Evolutionary conservation across 495 filamentous ascomycete genomes (phyloP), one percentile per base, ranked within the genome.

Genomic region (Penicillium canariense): DNA sequence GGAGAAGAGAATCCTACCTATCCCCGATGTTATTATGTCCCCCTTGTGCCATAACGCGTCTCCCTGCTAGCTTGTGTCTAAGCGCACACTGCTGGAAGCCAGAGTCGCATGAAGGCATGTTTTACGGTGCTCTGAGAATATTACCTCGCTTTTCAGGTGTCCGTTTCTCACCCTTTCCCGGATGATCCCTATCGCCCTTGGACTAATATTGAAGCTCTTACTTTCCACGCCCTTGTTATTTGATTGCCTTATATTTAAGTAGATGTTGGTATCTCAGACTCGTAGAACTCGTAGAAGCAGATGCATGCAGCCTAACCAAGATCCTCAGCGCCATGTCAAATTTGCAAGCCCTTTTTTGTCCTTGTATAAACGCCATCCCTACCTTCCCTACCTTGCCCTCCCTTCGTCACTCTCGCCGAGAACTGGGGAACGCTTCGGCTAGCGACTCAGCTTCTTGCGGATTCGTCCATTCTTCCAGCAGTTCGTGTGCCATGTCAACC

Each of bases 371-470:
- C 18, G 20, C 38, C 38, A 23, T 22, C 10, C 20, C 38, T 23
- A 25, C 20, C 18, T 11, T 23, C 20, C 9, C 9, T 23, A 25
- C 20, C 18, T 11, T 23, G 10, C 9, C 9, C 9, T 40, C 10
- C 20, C 25, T 10, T 22, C 11, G 18, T 43, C 63, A 68, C 10
- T 72, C 68, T 39, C 63, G 59, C 35, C 68, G 66, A 17, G 72
- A 70, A 52, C 69, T 77, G 9, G 72, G 75, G 65, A 85, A 88
- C 23, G 78, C 82, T 30, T 72, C 72, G 14, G 81, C 69, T 26
- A 90, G 67, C 5, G 78, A 84, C 66, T 87, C 84, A 2, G 84
- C 87, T 67, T 90, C 87, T 58, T 90, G 82, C 7, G 85, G 84
- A 58, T 80, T 87, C 22, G 88, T 76, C 59, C 79, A 78, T 48